Conservation (phyloP, 257 asterid species). For the Gentiana dahurica region DNA sequence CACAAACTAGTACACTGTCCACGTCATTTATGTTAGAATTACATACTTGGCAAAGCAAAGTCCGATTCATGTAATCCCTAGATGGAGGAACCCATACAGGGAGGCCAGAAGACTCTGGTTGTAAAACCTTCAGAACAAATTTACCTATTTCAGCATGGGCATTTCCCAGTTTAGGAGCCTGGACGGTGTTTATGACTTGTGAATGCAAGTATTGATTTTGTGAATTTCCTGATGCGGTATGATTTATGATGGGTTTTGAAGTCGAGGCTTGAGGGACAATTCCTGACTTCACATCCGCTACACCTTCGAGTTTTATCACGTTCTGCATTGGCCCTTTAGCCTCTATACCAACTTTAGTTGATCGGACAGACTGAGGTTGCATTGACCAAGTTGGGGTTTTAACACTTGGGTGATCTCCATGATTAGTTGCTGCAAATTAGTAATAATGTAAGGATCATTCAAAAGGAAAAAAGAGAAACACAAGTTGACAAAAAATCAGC, state of each 20-base stretch:
- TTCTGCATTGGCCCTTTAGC: slow-evolving; percentile 38
- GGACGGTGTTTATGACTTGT: slow-evolving; percentile 37
- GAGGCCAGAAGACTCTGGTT: slow-evolving; percentile 39
- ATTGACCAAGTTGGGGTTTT: slow-evolving; percentile 73
- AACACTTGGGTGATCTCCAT: slow-evolving; percentile 34
- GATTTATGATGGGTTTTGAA: slow-evolving; percentile 41
- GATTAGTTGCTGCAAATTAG: slow-evolving; percentile 36
- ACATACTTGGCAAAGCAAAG: slow-evolving; percentile 75
- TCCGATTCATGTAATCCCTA: slow-evolving; percentile 82
- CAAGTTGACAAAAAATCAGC: neutral
- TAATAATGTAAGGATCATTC: slow-evolving; percentile 9
- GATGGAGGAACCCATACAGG: slow-evolving; percentile 82
- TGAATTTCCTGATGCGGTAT: slow-evolving; percentile 31
- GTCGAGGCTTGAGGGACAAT: slow-evolving; percentile 31
- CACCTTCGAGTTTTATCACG: slow-evolving; percentile 48
- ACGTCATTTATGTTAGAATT: slow-evolving; percentile 40
- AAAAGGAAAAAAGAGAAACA: slow-evolving; percentile 6
- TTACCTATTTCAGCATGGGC: slow-evolving; percentile 74
- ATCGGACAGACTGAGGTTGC: slow-evolving; percentile 45
- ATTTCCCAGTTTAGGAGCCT: slow-evolving; percentile 30
- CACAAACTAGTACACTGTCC: slow-evolving; percentile 75
- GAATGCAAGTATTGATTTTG: slow-evolving; percentile 20
- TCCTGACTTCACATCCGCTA: slow-evolving; percentile 38
- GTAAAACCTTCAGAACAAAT: slow-evolving; percentile 63
- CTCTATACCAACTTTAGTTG: slow-evolving; percentile 41